Base-by-base conservation (phyloP, 495 filamentous ascomycete genomes). In the Pseudomonodictys pantanalensis region DNA sequence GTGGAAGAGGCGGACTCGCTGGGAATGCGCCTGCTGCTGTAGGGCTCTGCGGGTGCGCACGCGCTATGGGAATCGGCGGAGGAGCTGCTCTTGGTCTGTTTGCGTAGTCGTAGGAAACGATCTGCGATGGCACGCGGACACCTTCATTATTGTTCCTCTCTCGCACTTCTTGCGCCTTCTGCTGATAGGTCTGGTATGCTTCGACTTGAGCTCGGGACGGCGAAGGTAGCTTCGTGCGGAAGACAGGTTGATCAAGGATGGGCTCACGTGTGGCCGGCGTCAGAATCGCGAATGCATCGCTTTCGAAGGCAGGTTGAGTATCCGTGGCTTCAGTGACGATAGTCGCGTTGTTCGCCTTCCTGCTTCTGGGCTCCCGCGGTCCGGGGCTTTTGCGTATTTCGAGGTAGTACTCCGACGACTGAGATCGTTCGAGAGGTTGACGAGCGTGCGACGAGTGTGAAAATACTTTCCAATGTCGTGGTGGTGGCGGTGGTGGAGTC, bases 221-320 rank as follows among this genome's bases (percentile, higher is more conserved):
- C 10, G 56, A 47, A 20, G 52, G 58, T 7, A 50, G 54, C 47
- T 47, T 47, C 15, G 47, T 26, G n/a, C 49, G 26, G 17, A 43
- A 43, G 15, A 26, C 51, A 26, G 46, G 45, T 0, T 47, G 29
- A 4, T 58, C 58, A 5, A 63, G 15, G 15, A 62, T 52, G 4
- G 58, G 63, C 35, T 66, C 63, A 12, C 63, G 35, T 3, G 63
- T 66, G 1, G 58, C 58, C 5, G 63, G 63, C 63, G 58, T 66
- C 1, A 53, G 45, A 12, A 66, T 32, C 15, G 63, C 63, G 29
- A 66, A 66, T 2, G 51, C 52, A 41, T 66, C 63, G 26, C 58
- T 62, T 25, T 66, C 58, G 44, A 66, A 66, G n/a, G 52, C 52
- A 1, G 58, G 58, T 20, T 66, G 58, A 1, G 53, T 54, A 4